phyloP scores from a whole-genome alignment of 768 basidiomycete genomes.

The Psilocybe cubensis region DNA sequence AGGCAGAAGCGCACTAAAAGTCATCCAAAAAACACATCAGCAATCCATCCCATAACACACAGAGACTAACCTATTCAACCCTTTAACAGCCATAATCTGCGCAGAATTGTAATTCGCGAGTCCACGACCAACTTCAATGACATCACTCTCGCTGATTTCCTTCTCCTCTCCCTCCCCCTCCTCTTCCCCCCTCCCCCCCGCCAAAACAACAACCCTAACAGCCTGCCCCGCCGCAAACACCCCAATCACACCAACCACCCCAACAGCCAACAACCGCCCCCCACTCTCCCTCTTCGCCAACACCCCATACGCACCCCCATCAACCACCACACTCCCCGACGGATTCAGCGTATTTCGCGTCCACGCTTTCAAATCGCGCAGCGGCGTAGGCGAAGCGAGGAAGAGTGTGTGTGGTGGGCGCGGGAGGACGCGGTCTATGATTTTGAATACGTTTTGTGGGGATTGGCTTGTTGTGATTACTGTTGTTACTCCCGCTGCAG shows the following conservation, averaged over 20 bases:
- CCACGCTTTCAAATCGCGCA: constrained; percentile 93
- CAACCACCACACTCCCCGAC: constrained; percentile 87
- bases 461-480: constrained; percentile 86
- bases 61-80: constrained; percentile 78
- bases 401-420: constrained; percentile 91
- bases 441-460: constrained; percentile 73
- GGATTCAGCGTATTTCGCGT: constrained; percentile 94
- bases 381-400: constrained; percentile 67
- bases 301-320: constrained; percentile 86
- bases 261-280: constrained; percentile 89
- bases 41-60: constrained; percentile 1
- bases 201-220: constrained; percentile 74
- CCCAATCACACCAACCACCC: constrained; percentile 86
- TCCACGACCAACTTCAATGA: constrained; percentile 91
- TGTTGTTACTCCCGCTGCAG: constrained; percentile 91
- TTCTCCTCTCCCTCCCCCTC: constrained; percentile 24
- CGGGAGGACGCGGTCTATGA: constrained; percentile 56
- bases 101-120: constrained; percentile 95
- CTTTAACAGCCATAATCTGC: constrained; percentile 87
- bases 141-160: constrained; percentile 55
- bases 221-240: constrained; percentile 95
- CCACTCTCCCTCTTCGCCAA: constrained; percentile 86
- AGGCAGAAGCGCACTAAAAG: constrained; percentile 75
- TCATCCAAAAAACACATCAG: constrained; percentile 13
- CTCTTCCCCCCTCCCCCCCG: too few relatives aligned